Evolutionary conservation across 2,329 filamentous ascomycete species (phyloP).

Genomic region (Laburnicola sp.): DNA sequence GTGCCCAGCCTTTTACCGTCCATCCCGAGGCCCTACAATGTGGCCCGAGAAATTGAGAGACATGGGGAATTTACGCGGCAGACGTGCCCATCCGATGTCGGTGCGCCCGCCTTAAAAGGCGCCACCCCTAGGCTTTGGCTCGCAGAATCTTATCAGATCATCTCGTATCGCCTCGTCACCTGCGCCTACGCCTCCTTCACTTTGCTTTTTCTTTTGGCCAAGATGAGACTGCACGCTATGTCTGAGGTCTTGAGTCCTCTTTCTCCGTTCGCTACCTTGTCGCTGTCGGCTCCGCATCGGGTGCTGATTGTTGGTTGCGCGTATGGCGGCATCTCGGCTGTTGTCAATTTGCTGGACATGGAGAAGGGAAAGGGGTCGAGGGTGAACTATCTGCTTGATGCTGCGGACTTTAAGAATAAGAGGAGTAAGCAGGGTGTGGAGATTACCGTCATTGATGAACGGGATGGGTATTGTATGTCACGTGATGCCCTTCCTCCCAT

Average conservation of each 20-base stretch:
- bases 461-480: conserved; percentile 77
- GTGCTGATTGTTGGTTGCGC: conserved; percentile 71
- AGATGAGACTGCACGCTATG: conserved; percentile 35
- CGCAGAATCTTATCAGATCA: conserved; percentile 44
- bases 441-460: conserved; percentile 74
- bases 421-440: conserved; percentile 60
- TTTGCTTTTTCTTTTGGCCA: conserved; percentile 16
- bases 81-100: conserved; percentile 22
- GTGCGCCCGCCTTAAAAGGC: conserved; percentile 22
- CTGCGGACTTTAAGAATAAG: conserved; percentile 41
- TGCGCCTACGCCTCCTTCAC: no score
- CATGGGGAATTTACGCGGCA: no score
- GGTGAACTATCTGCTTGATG: conserved; percentile 44
- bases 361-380: conserved; percentile 58
- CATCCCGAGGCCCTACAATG: conserved; percentile 2
- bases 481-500: no score
- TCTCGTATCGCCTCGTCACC: conserved; percentile 18
- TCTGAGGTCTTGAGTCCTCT: conserved; percentile 24
- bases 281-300: conserved; percentile 37
- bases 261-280: conserved; percentile 26
- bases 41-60: conserved; percentile 12
- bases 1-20: conserved; percentile 10
- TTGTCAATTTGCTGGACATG: conserved; percentile 69
- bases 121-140: conserved; percentile 8
- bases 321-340: conserved; percentile 70